phyloP scores from a whole-genome alignment of 2,329 filamentous ascomycete genomes.

The Cadophora luteo-olivacea region DNA sequence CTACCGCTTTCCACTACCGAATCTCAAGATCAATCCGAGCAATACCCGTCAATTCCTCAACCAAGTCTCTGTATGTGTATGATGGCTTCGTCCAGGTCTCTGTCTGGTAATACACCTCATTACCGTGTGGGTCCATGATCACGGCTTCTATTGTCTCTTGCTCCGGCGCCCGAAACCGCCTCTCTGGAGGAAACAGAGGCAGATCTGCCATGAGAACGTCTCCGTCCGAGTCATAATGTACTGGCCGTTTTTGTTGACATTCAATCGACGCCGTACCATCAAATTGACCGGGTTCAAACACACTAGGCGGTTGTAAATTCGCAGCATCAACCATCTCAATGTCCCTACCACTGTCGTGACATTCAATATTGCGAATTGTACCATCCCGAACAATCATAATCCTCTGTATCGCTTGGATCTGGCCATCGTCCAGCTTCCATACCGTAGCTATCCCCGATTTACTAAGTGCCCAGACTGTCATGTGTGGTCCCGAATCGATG shows the following conservation, averaged over 20 bases:
- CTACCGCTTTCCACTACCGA: constrained; percentile 17
- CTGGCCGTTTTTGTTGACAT: background rate
- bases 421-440: constrained; percentile 52
- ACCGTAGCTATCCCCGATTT: constrained; percentile 51
- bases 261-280: constrained; percentile 33
- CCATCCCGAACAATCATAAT: constrained; percentile 41
- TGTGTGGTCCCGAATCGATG: constrained; percentile 51
- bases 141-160: constrained; percentile 22
- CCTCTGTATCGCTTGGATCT: constrained; percentile 20
- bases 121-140: constrained; percentile 23
- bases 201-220: constrained; percentile 40
- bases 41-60: constrained; percentile 48
- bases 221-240: constrained; percentile 34
- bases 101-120: constrained; percentile 20
- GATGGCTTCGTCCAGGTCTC: constrained; percentile 15
- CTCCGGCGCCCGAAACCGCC: background rate
- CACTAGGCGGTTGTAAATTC: background rate
- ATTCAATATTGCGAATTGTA: constrained; percentile 36
- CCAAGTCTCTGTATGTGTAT: constrained; percentile 2
- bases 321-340: constrained; percentile 34
- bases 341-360: constrained; percentile 31
- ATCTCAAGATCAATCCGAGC: constrained; percentile 50
- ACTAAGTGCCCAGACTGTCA: constrained; percentile 55
- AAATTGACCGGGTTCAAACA: constrained; percentile 31
- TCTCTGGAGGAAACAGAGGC: background rate